phyloP scores from a whole-genome alignment of 805 yeast species.

The Lipomyces mesembrius region DNA sequence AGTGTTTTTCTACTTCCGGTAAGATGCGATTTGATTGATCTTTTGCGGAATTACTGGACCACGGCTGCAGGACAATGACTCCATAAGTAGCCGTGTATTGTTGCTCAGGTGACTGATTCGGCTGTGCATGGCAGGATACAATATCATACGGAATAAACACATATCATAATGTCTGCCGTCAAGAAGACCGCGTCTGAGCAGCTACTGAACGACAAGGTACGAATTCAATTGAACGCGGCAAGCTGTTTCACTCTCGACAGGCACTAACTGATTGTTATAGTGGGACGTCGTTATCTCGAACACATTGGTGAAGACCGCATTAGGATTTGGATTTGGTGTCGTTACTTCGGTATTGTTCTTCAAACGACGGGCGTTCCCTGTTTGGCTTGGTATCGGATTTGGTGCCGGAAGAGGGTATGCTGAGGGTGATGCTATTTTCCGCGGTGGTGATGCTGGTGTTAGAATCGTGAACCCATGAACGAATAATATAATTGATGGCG shows the following conservation, averaged over 20 bases:
- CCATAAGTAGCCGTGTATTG: background rate
- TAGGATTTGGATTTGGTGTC: slow-evolving; percentile 97
- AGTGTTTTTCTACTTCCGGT: background rate
- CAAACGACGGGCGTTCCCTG: slow-evolving; percentile 95
- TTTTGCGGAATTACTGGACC: background rate
- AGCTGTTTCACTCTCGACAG: background rate
- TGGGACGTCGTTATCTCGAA: slow-evolving; percentile 98
- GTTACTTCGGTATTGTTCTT: slow-evolving; percentile 86
- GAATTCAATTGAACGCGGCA: slow-evolving; percentile 11
- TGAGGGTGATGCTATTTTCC: slow-evolving; percentile 96
- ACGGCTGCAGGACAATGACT: background rate
- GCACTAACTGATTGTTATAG: slow-evolving; percentile 35
- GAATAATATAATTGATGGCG: background rate
- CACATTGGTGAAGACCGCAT: slow-evolving; percentile 89
- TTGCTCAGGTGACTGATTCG: background rate
- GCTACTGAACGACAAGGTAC: slow-evolving; percentile 48
- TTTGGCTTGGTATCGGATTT: slow-evolving; percentile 95
- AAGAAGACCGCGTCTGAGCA: slow-evolving; percentile 43
- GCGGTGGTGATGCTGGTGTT: slow-evolving; percentile 47
- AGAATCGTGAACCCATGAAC: slow-evolving; percentile 32
- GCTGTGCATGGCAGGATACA: background rate
- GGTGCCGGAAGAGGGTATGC: slow-evolving; percentile 98
- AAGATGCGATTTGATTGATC: background rate
- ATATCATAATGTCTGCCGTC: slow-evolving; percentile 21
- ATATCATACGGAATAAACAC: background rate